Evolutionary conservation across 805 yeast genomes (phyloP), one percentile per base, ranked within the genome.

Genomic region (Saccharomycopsis fibuligera): DNA sequence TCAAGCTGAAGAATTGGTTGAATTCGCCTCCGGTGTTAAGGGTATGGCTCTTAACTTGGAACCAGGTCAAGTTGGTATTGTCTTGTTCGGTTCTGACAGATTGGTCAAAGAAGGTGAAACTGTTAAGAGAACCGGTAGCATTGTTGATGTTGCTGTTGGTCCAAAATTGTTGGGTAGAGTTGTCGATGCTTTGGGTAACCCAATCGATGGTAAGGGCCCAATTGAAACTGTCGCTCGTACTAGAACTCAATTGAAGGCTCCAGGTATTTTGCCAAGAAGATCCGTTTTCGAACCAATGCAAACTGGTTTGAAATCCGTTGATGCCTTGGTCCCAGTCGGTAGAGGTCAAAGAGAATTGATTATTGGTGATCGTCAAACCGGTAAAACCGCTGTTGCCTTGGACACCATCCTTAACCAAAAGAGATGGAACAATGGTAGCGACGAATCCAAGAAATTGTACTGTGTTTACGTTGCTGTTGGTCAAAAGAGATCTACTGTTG

Each of bases 271-370:
- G 73, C 99, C 99, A 79, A 91, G 99, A 83, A 86, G 84, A 67
- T 88, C 97, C 56, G 99, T 93, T 62, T 82, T 71, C 78, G 99
- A 93, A 82, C 99, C 99, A 72, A 93, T 93, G 85, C 99, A 93
- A 80, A 91, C 99, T 66, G 99, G 99, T 84, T 84, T 93, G 69
- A 93, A 93, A 81, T 83, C 97, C 57, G 96, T 93, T 63, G 99
- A 93, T 71, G 91, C 99, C 69, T 83, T 93, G 67, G 99, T 93
- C 74, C 99, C 99, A 74, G 75, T 93, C 65, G 99, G 99, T 71
- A 93, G 99, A 86, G 99, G 99, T 74, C 99, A 93, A 79, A 93
- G 99, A 87, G 99, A 93, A 81, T 79, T 93, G 86, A 91, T 91
- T 68, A 91, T 91, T 70, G 99, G 99, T 84, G 99, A 91, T 76